Base-by-base conservation (phyloP, 495 filamentous ascomycete species). In the Mytilinidion resinicola region DNA sequence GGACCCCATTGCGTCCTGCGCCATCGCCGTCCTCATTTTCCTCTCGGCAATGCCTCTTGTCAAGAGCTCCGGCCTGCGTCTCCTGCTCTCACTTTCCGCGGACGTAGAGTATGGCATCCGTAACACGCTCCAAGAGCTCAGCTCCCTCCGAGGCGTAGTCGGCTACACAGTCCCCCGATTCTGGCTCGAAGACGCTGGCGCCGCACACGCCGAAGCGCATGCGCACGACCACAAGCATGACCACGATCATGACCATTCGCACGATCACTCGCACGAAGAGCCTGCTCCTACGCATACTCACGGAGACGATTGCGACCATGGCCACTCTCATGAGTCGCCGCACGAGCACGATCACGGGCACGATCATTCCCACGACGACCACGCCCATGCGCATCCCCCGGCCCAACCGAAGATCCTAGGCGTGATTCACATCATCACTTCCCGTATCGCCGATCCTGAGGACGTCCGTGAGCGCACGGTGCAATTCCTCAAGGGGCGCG, bases 11-110 rank as follows among this genome's bases (percentile, higher is more conserved):
- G 93, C 92, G 2, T 96, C 93, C 1, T 91, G 90, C 69, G 76
- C 96, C 49, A 99, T 99, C 63, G 92, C 93, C 0, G 81, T 92
- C 36, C 76, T 97, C 57, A 99, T 99, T 61, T 89, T 96, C 66
- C 80, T 84, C 8, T 91, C 91, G 30, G 88, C 95, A 0, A 80
- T 91, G 19, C 93, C 93, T 1, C 78, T 99, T 7, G 91, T 99
- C 42, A 88, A 79, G 60, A 89, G 86, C 14, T 89, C 88, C 1
- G 93, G 91, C 2, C 82, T 84, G 60, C 84, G 85, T 12, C 71
- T 99, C 15, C 75, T 99, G 12, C 80, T 99, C 30, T 87, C 90
- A 2, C 76, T 97, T 7, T 91, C 93, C 1, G 86, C 82, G 14
- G 88, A 90, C 59, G 82, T 86, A 6, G 93, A 99, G 68, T 99